These are phyloP conservation scores for Eremothecium cymbalariae DNA, from an alignment of 1,139 yeast species.

Conservation along the genomic window DNA sequence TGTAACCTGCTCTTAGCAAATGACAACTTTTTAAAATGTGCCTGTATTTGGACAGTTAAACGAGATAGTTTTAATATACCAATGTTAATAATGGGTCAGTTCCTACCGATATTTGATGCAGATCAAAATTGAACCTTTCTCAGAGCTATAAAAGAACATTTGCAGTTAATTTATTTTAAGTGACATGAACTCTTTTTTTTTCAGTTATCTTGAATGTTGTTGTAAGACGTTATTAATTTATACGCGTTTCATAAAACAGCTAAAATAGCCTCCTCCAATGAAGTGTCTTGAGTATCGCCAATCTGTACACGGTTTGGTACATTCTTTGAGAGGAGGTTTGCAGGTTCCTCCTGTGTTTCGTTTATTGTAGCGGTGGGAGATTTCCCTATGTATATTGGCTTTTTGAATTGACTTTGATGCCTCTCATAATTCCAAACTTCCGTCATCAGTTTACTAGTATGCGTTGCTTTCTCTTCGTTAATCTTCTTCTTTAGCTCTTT, in stretches of 20 bases:
- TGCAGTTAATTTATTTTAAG: not conserved
- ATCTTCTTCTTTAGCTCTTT: constrained; percentile 33
- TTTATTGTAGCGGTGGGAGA: constrained; percentile 2
- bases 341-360: not conserved
- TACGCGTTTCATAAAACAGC: constrained; percentile 3
- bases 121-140: constrained; percentile 8
- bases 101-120: constrained; percentile 51
- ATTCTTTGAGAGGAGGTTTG: not conserved
- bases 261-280: constrained; percentile 1
- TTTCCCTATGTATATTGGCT: constrained; percentile 27
- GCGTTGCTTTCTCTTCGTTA: constrained; percentile 27
- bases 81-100: constrained; percentile 87
- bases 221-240: not conserved
- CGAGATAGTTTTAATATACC: constrained; percentile 89
- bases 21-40: constrained; percentile 40
- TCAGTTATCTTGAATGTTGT: not conserved
- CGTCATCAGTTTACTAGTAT: constrained; percentile 30
- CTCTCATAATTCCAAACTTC: constrained; percentile 52
- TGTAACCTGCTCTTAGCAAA: constrained; percentile 54
- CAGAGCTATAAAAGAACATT: not conserved
- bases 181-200: not conserved
- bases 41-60: constrained; percentile 82
- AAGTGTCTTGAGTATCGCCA: not conserved
- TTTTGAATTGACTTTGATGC: constrained; percentile 43
- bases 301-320: not conserved